These are phyloP conservation scores for Kalmanozyma brasiliensis DNA, from an alignment of 1,284 basidiomycete genomes.

Conservation along the genomic window DNA sequence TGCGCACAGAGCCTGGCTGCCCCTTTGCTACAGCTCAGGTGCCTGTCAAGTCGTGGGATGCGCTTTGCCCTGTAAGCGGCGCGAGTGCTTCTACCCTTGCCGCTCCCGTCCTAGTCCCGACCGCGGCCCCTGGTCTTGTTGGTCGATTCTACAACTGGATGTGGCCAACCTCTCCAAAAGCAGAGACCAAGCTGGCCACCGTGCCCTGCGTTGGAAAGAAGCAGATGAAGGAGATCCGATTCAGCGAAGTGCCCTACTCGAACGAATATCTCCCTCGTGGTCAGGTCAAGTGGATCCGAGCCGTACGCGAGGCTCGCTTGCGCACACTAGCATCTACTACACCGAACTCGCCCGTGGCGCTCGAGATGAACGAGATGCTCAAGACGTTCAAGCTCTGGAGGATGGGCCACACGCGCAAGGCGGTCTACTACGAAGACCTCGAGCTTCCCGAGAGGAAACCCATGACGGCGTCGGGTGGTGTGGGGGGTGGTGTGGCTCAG, in stretches of 20 bases:
- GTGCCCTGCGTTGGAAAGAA: conserved; percentile 28
- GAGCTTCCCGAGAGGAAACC: conserved; percentile 44
- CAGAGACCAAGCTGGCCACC: conserved; percentile 19
- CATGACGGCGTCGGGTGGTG: conserved; percentile 47
- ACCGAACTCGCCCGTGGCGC: conserved; percentile 17
- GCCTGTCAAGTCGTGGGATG: conserved; percentile 25
- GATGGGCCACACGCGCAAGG: conserved; percentile 50
- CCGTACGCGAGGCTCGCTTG: conserved; percentile 29
- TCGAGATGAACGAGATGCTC: conserved; percentile 44
- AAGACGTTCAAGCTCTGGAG: conserved; percentile 48
- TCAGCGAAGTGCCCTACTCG: conserved; percentile 48
- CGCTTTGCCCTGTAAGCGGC: conserved; percentile 25
- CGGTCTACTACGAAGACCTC: conserved; percentile 45
- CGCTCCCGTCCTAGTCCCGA: not conserved
- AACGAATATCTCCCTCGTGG: conserved; percentile 40
- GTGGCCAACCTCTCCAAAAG: conserved; percentile 14
- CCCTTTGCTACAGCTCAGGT: conserved; percentile 38
- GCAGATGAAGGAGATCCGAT: conserved; percentile 38
- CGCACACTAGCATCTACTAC: conserved; percentile 14
- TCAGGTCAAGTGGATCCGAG: conserved; percentile 41
- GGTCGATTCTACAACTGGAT: conserved; percentile 36
- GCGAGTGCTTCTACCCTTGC: conserved; percentile 8
- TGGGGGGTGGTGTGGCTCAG: conserved; percentile 35
- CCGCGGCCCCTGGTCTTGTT: conserved; percentile 10
- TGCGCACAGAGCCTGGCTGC: conserved; percentile 35